Base-by-base conservation (phyloP, 2,329 filamentous ascomycete genomes). In the Nemania diffusa region DNA sequence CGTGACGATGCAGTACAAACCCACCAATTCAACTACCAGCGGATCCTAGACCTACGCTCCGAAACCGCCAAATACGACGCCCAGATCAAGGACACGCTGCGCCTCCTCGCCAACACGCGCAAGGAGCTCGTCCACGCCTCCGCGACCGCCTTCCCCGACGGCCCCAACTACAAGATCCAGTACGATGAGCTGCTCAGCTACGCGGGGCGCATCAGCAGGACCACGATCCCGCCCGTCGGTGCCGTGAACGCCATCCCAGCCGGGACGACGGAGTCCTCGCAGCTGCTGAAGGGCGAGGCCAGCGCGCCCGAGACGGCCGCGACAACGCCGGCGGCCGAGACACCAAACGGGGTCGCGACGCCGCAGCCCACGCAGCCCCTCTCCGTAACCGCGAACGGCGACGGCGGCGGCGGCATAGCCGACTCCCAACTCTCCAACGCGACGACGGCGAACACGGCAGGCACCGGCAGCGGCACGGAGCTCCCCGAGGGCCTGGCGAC, bases 201-300 rank as follows among this genome's bases (percentile, higher is more conserved):
- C 77, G 93, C 92, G 24, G 90, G 91, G 50, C 89, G 90, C 70
- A 96, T 97, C 75, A 91, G 90, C 78, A 91, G 90, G 77, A 93
- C 90, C 71, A 95, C 93, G 0, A 85, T 93, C 13, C 92, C 93
- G 0, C 90, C 90, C 0, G 87, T 87, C 0, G 81, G 82, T 53
- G 81, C 83, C 56, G 78, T 82, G 13, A 83, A 84, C 69, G 64
- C 79, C 75, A 67, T 80, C 22, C 13, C 26, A n/a, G 50, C 79
- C 73, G 13, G 42, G 78, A 74, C 57, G 79, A 75, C 59, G 22
- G 62, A 64, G 56, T 58, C 60, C 1, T 27, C 59, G 5, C 59
- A 61, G 7, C 22, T 27, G 5, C 22, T 5, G 50, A 74, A 69
- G 57, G 64, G 62, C 52, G 68, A 73, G 34, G 73, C 64, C 24